A percentile compares a stretch with the other conserved stretches of the same genome.
Evolutionary conservation across 2,329 filamentous ascomycete species (phyloP).

Genomic region (Cladosporium phlei): DNA sequence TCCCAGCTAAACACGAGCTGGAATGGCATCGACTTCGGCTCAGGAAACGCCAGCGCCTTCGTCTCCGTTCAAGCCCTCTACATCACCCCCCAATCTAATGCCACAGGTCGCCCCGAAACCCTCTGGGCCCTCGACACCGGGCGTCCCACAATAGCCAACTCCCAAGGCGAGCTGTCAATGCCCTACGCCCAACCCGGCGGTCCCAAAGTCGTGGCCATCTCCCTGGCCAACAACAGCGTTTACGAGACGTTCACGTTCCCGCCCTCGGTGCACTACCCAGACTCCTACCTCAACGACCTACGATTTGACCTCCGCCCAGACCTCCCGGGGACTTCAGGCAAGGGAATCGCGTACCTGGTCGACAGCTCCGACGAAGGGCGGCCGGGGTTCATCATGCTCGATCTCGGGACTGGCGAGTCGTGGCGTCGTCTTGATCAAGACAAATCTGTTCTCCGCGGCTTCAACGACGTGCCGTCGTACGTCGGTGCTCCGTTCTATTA

Average conservation of each 20-base stretch:
- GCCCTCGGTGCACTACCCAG: slow-evolving; percentile 39
- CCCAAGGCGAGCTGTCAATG: slow-evolving; percentile 35
- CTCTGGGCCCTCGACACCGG: slow-evolving; percentile 46
- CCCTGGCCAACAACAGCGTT: slow-evolving; percentile 39
- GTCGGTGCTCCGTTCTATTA: slow-evolving; percentile 31
- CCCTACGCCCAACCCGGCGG: slow-evolving; percentile 43
- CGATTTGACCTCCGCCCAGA: slow-evolving; percentile 44
- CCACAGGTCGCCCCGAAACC: slow-evolving; percentile 34
- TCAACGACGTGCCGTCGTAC: slow-evolving; percentile 30
- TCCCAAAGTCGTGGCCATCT: slow-evolving; percentile 42
- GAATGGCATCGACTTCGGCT: slow-evolving; percentile 43
- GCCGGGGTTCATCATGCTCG: slow-evolving; percentile 44
- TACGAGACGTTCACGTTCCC: slow-evolving; percentile 41
- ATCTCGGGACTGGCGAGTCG: slow-evolving; percentile 38
- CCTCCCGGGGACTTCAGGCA: slow-evolving; percentile 33
- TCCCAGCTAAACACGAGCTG: slow-evolving; percentile 36
- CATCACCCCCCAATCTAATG: slow-evolving; percentile 36
- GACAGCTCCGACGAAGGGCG: slow-evolving; percentile 45
- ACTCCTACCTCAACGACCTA: slow-evolving; percentile 45
- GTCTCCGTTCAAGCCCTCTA: slow-evolving; percentile 45
- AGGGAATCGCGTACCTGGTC: slow-evolving; percentile 43
- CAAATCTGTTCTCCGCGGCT: slow-evolving; percentile 28
- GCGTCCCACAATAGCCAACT: slow-evolving; percentile 39
- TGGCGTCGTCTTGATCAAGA: slow-evolving; percentile 39
- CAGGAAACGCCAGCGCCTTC: slow-evolving; percentile 37